These are phyloP conservation scores for Paramecium caudatum DNA, from an alignment of 73 alveolate genomes.

Conservation along the genomic window DNA sequence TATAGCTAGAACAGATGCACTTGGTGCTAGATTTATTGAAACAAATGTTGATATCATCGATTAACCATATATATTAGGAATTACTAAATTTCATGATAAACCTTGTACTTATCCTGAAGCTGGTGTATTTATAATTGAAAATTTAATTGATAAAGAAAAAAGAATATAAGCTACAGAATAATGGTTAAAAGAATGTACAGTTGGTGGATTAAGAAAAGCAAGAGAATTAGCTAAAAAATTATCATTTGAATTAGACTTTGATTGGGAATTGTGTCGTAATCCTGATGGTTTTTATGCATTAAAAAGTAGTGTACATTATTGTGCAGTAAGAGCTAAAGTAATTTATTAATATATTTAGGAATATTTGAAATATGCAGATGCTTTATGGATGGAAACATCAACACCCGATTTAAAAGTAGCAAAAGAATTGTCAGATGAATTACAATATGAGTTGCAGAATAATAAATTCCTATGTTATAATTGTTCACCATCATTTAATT, in stretches of 20 bases:
- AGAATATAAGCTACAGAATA: conserved; percentile 60
- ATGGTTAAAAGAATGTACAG: conserved; percentile 63
- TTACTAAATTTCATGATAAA: conserved; percentile 50
- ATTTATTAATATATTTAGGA: conserved; percentile 76
- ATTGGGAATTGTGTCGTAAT: conserved; percentile 94
- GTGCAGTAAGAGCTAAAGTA: conserved; percentile 91
- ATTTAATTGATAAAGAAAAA: conserved; percentile 11
- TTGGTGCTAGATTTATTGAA: conserved; percentile 92
- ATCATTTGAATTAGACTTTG: conserved; percentile 86
- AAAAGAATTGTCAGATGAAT: conserved; percentile 88
- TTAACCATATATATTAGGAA: conserved; percentile 91
- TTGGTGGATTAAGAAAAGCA: conserved; percentile 80
- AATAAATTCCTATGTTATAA: conserved; percentile 90
- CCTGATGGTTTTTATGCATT: conserved; percentile 93
- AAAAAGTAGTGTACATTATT: conserved; percentile 88
- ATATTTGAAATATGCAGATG: conserved; percentile 84
- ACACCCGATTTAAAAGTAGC: conserved; percentile 93
- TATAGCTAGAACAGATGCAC: conserved; percentile 96
- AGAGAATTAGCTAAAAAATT: conserved; percentile 82
- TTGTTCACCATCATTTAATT: conserved; percentile 94
- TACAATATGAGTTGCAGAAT: conserved; percentile 80
- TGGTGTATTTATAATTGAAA: conserved; percentile 67
- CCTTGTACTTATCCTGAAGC: conserved; percentile 79
- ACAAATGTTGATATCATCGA: conserved; percentile 87
- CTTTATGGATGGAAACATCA: conserved; percentile 97